Base-by-base conservation (phyloP, 257 asterid species). In the Jaltomata sinuosa region DNA sequence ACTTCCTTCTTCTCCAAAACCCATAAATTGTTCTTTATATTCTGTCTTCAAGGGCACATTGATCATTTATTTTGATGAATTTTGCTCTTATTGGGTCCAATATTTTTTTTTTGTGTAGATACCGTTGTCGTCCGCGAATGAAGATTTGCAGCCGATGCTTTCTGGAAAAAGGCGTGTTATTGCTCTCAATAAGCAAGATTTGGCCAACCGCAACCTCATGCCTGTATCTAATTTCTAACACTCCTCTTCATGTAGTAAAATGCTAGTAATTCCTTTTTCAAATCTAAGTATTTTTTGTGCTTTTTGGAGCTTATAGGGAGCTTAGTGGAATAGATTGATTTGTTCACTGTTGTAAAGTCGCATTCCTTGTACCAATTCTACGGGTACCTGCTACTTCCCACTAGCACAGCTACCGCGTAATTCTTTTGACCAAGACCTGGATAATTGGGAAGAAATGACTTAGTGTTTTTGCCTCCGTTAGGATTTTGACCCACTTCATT, bases 141-240 rank as follows among this genome's bases (percentile, higher is more conserved):
- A 87, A 71, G 98, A 95, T 53, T 88, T 96, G 94, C 98, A 96
- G 91, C 93, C 95, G 21, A 59, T 93, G 90, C 91, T 96, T 77
- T 89, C 90, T 3, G 97, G 94, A 10, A 94, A 96, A 87, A 93
- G 92, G 86, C 92, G 98, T 65, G 84, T 94, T 36, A 83, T 96
- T 90, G 98, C 96, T 84, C 97, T 96, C 84, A 96, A 96, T 90
- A 96, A 96, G 97, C 95, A 93, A 83, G 99, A 94, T 84, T 90
- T 96, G 91, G 98, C 98, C 85, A 94, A 94, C 84, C 94, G 95
- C 91, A 94, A 96, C 85, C 89, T 96, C 88, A 94, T 94, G 95
- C 94, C 92, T 81, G 99, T 96, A 93, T 27, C 62, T 76, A 49
- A 8, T 77, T 77, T 77, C 83, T 68, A 21, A 49, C 53, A 31